These are phyloP conservation scores for Crataegus laevigata DNA, from an alignment of 306 rosid species.

Conservation along the genomic window DNA sequence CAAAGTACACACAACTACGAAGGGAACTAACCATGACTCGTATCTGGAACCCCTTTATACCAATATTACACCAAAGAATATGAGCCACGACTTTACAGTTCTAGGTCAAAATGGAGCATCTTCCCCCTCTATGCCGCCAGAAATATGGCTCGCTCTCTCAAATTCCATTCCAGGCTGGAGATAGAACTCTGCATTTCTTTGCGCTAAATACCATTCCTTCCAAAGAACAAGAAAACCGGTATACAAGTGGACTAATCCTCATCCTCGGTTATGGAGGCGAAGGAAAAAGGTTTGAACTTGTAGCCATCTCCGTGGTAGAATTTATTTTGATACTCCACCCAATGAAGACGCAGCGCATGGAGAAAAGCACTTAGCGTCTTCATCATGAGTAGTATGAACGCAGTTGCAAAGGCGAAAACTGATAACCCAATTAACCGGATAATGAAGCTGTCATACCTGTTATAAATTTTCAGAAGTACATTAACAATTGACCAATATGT, in stretches of 20 bases:
- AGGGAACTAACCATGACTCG: conserved; percentile 5
- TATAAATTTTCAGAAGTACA: conserved; percentile 17
- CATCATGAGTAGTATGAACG: conserved; percentile 98
- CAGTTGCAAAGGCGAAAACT: conserved; percentile 93
- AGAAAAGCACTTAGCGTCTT: conserved; percentile 96
- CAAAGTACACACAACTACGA: conserved; percentile 9
- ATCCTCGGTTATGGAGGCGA: conserved; percentile 62
- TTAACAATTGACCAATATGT: conserved; percentile 8
- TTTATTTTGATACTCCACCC: conserved; percentile 97
- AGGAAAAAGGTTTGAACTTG: conserved; percentile 93
- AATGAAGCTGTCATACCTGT: conserved; percentile 80
- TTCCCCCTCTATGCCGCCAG: conserved; percentile 13
- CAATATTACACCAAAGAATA: conserved; percentile 27
- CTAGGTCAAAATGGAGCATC: conserved; percentile 34
- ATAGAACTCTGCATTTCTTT: neutral
- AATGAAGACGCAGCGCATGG: conserved; percentile 98
- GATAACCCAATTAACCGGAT: conserved; percentile 79
- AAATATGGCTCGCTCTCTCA: conserved; percentile 16
- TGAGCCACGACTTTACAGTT: conserved; percentile 34
- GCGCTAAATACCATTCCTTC: neutral
- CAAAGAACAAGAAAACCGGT: conserved; percentile 1
- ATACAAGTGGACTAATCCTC: conserved; percentile 51
- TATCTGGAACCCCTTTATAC: conserved; percentile 25
- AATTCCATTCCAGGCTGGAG: conserved; percentile 14
- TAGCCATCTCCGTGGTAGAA: conserved; percentile 94